These are phyloP conservation scores for Starmera caribaea DNA, from an alignment of 805 yeast genomes.

Conservation along the genomic window DNA sequence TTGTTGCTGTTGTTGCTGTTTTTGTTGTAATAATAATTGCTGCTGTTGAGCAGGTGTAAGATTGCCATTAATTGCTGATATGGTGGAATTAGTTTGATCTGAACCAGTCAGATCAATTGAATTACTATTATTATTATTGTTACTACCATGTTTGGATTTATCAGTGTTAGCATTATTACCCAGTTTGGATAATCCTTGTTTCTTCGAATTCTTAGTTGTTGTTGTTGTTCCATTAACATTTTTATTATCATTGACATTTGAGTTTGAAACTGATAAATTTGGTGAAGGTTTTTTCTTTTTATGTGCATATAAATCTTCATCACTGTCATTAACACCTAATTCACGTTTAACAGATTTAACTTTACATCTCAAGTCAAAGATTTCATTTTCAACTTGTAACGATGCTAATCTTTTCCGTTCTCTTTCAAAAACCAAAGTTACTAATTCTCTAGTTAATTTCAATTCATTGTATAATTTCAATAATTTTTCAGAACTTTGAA, in stretches of 20 bases:
- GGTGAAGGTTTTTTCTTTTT: conserved; percentile 46
- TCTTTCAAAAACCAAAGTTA: conserved; percentile 63
- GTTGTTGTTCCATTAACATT: no score
- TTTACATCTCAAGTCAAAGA: conserved; percentile 65
- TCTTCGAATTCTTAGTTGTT: conserved; percentile 6
- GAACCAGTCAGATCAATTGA: conserved; percentile 14
- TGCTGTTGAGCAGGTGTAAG: conserved; percentile 12
- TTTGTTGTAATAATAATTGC: no score
- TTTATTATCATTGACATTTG: neutral
- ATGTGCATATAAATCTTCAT: conserved; percentile 70
- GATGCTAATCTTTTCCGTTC: conserved; percentile 56
- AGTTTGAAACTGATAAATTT: conserved; percentile 5
- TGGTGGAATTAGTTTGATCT: conserved; percentile 3
- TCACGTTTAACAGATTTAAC: conserved; percentile 69
- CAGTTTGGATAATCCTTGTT: conserved; percentile 12
- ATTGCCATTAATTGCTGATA: no score
- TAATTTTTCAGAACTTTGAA: conserved; percentile 78
- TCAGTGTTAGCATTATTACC: conserved; percentile 11
- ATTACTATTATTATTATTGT: conserved; percentile 10
- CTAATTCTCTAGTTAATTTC: conserved; percentile 61
- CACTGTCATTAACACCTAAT: conserved; percentile 73
- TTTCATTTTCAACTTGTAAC: conserved; percentile 49
- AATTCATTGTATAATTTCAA: conserved; percentile 67
- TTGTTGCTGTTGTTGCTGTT: conserved; percentile 12
- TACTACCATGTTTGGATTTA: conserved; percentile 8